Evolutionary conservation across 2,329 filamentous ascomycete genomes (phyloP).

Genomic region (Scedosporium aurantiacum): DNA sequence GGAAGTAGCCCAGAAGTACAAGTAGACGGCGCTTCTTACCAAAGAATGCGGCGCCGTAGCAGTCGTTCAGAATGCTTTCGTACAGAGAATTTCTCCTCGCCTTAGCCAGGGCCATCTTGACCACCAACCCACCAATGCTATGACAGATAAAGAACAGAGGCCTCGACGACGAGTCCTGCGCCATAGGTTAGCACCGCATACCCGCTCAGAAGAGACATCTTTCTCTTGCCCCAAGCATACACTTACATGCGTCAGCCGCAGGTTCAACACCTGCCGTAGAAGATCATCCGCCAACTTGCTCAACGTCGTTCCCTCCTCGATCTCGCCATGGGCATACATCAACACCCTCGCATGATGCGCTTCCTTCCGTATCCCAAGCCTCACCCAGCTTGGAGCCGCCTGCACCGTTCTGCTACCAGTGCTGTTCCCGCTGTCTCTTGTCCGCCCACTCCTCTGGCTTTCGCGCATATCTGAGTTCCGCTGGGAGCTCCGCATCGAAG

Average conservation of each 20-base stretch:
- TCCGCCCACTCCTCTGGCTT: conserved; percentile 13
- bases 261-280: conserved; percentile 28
- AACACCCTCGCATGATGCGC: conserved; percentile 37
- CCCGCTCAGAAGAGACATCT: neutral
- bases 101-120: conserved; percentile 43
- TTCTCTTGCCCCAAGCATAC: neutral
- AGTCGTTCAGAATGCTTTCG: conserved; percentile 38
- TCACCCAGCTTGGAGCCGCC: conserved; percentile 36
- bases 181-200: neutral
- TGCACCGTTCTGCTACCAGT: conserved; percentile 19
- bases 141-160: conserved; percentile 51
- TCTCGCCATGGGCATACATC: conserved; percentile 37
- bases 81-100: conserved; percentile 27
- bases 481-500: conserved; percentile 27
- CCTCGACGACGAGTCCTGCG: conserved; percentile 18
- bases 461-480: conserved; percentile 9
- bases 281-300: conserved; percentile 34
- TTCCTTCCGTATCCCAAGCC: conserved; percentile 38
- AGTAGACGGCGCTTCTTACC: conserved; percentile 26
- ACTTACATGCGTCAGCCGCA: conserved; percentile 20
- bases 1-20: neutral
- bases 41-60: conserved; percentile 51
- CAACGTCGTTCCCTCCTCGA: conserved; percentile 30
- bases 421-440: conserved; percentile 9
- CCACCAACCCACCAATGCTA: conserved; percentile 49